Evolutionary conservation across 106 monocot species (phyloP), one percentile per base, ranked within the genome.

Genomic region (Apostasia ramifera): DNA sequence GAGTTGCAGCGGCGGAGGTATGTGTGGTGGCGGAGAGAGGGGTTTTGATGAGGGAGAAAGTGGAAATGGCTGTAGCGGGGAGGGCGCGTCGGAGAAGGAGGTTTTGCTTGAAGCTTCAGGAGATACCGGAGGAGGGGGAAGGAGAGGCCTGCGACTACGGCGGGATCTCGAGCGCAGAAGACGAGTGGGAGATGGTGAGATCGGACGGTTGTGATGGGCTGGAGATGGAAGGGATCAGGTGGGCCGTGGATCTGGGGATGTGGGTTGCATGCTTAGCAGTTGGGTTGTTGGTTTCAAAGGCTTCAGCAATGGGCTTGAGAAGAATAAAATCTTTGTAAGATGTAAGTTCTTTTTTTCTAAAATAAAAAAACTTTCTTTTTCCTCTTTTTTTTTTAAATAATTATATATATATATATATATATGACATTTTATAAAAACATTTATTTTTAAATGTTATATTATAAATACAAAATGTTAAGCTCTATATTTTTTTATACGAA

Each of bases 231-330:
- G 57, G 75, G 44, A 67, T 68, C 26, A 76, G 62, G 53, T 79
- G 83, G 83, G 79, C 73, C 44, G 73, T 79, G 60, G 83, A 83
- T 57, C 46, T 83, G 55, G 83, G 83, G 47, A 53, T 83, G 1
- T 83, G 83, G 83, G 75, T 73, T 9, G 52, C 75, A 48, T 83
- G 83, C 50, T 66, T 83, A 1, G 83, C 75, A 1, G 83, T 83
- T 2, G 83, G 83, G 14, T 45, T 76, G 1, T 58, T 83, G 75
- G 83, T 81, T 43, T 76, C 76, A 8, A 59, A 40, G 46, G 76
- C 76, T 62, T 73, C 71, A 41, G 11, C 38, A 59, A 76, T 37
- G 38, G 50, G 9, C 38, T 11, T 45, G 5, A 26, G 66, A 78
- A 58, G 53, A 66, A 44, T 53, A 57, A 48, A 40, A 61, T 5